Evolutionary conservation across 306 rosid genomes (phyloP), one percentile per base, ranked within the genome.

Genomic region (Quercus suber): DNA sequence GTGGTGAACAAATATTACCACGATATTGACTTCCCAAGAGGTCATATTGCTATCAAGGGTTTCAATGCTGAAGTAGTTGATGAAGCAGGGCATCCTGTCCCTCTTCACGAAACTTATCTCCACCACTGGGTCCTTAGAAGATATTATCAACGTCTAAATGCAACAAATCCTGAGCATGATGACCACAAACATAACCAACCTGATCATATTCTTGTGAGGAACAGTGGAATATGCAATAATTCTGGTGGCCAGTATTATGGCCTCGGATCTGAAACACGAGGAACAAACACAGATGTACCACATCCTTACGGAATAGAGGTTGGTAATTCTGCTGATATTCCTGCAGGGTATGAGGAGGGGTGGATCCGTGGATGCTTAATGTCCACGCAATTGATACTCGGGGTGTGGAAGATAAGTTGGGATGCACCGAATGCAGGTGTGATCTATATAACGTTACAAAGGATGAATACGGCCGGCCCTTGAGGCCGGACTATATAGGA

Each of bases 371-470:
- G 98, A 0, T 86, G 64, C 61, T 94, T 21, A 92, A 90, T 51
- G 79, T 94, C 13, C 98, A 94, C 37, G 98, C 91, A 2, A 92
- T 92, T 19, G 98, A 94, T 82, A 92, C 97, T 1, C 73, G 97
- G 0, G 97, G 91, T 0, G 89, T 75, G 0, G 92, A 43, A 73
- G 91, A 94, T 53, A 82, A 52, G 52, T 1, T 84, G 71, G 94
- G 96, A 31, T 94, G 97, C 71, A 84, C 80, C 8, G 97, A 94
- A 73, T 94, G 97, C 65, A 59, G 63, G 51, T 90, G 98, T 76
- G 81, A 88, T 83, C 88, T 92, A 69, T 92, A 94, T 80, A 89
- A 94, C 52, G 86, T 92, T 23, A 82, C 92, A 10, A 75, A 28
- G 17, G 88, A 89, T 64, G 71, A 45, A 59, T 0, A 70, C 59